phyloP scores from a whole-genome alignment of 2,329 filamentous ascomycete species.

The Harringtonia lauricola region DNA sequence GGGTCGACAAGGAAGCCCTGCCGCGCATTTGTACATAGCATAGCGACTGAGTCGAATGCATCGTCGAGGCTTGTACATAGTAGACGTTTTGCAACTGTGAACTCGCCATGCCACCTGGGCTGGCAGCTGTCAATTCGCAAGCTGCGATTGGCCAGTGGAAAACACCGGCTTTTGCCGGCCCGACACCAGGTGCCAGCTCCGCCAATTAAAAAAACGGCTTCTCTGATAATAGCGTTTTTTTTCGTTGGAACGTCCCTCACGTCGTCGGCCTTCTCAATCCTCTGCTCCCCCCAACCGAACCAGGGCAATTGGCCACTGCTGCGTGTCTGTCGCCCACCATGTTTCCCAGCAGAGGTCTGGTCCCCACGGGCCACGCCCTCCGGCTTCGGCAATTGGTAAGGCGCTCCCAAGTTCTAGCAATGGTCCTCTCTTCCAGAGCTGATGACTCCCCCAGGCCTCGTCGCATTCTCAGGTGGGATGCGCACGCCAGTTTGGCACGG shows the following conservation, averaged over 20 bases:
- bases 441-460: not conserved
- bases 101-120: too few relatives aligned
- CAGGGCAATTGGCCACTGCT: conserved; percentile 2
- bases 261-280: not conserved
- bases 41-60: not conserved
- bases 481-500: conserved; percentile 17
- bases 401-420: too few relatives aligned
- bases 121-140: conserved; percentile 2
- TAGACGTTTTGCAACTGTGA: not conserved
- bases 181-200: conserved; percentile 4
- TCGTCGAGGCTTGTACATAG: too few relatives aligned
- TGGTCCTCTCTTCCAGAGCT: too few relatives aligned
- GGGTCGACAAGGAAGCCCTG: not conserved
- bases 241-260: too few relatives aligned
- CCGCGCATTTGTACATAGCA: not conserved
- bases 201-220: not conserved
- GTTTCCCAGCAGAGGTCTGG: conserved; percentile 43
- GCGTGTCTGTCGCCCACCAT: conserved; percentile 21
- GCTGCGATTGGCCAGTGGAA: not conserved
- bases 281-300: not conserved
- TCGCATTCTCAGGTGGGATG: not conserved
- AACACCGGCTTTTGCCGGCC: conserved; percentile 1
- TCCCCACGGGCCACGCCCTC: conserved; percentile 32
- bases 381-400: conserved; percentile 26
- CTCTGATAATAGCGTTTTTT: too few relatives aligned